Conservation (phyloP, 495 filamentous ascomycete species). For the Xylaria nigripes region DNA sequence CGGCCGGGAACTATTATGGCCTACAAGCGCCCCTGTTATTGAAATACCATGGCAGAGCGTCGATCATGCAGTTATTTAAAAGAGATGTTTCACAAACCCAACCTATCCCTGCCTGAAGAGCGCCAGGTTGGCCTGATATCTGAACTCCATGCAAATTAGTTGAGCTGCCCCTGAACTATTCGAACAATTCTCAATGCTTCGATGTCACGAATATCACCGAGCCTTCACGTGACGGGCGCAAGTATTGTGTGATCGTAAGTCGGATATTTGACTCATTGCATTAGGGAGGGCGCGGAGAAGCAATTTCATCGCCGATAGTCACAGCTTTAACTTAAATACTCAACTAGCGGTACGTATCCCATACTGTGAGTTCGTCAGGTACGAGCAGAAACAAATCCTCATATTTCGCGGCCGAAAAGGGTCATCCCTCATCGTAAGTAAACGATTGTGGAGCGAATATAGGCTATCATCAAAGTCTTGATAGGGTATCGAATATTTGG, state of each 20-base stretch:
- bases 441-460: too few relatives aligned
- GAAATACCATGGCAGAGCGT: neutral
- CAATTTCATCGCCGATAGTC: too few relatives aligned
- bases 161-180: neutral
- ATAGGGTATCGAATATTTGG: too few relatives aligned
- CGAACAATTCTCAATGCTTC: neutral
- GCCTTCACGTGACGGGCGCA: neutral
- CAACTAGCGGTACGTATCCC: too few relatives aligned
- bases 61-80: neutral
- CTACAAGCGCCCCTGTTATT: neutral
- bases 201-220: neutral
- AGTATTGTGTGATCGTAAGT: neutral
- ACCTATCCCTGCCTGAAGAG: neutral
- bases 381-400: neutral
- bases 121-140: neutral
- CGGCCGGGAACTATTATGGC: constrained; percentile 4
- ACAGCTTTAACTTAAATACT: too few relatives aligned
- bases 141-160: neutral
- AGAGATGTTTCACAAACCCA: constrained; percentile 5
- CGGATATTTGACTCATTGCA: too few relatives aligned
- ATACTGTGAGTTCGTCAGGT: too few relatives aligned
- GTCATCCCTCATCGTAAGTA: too few relatives aligned
- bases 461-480: too few relatives aligned
- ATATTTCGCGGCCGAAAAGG: too few relatives aligned
- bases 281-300: too few relatives aligned